phyloP scores from a whole-genome alignment of 768 basidiomycete species.

The Mycena capillaripes region DNA sequence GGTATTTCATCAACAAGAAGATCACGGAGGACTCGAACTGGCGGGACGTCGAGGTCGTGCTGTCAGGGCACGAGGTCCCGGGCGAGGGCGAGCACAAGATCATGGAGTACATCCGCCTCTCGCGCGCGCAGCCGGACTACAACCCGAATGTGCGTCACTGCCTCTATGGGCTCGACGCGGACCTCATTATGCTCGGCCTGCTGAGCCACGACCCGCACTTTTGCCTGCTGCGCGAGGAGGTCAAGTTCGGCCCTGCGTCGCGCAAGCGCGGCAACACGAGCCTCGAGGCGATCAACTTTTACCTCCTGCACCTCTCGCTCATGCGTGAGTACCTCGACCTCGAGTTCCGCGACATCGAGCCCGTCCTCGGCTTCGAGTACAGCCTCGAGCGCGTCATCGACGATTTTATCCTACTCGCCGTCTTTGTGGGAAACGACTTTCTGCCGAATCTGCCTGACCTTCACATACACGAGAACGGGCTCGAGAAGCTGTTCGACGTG shows the following conservation, averaged over 20 bases:
- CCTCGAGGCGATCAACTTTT: constrained; percentile 90
- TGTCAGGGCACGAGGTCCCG: constrained; percentile 98
- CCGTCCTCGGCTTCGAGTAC: constrained; percentile 82
- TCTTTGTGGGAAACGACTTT: constrained; percentile 99
- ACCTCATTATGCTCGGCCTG: constrained; percentile 97
- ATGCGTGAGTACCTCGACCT: constrained; percentile 98
- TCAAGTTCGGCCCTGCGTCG: constrained; percentile 91
- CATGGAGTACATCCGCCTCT: constrained; percentile 97
- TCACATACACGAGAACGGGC: constrained; percentile 97
- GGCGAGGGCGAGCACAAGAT: constrained; percentile 99
- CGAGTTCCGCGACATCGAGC: constrained; percentile 86
- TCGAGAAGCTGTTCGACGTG: constrained; percentile 93
- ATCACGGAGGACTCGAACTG: constrained; percentile 97
- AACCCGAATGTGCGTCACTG: constrained; percentile 98
- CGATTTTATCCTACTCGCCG: constrained; percentile 96
- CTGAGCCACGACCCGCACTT: constrained; percentile 99
- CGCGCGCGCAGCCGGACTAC: constrained; percentile 95
- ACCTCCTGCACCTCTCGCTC: constrained; percentile 92
- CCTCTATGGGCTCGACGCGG: constrained; percentile 97
- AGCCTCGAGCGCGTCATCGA: constrained; percentile 95
- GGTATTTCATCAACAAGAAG: constrained; percentile 98
- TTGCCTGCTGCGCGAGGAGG: constrained; percentile 96
- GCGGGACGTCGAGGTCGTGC: constrained; percentile 91
- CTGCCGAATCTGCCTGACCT: constrained; percentile 95
- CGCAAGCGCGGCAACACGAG: constrained; percentile 69